Conservation (phyloP, 345 rosid genomes). For the Dipteronia sinensis region DNA sequence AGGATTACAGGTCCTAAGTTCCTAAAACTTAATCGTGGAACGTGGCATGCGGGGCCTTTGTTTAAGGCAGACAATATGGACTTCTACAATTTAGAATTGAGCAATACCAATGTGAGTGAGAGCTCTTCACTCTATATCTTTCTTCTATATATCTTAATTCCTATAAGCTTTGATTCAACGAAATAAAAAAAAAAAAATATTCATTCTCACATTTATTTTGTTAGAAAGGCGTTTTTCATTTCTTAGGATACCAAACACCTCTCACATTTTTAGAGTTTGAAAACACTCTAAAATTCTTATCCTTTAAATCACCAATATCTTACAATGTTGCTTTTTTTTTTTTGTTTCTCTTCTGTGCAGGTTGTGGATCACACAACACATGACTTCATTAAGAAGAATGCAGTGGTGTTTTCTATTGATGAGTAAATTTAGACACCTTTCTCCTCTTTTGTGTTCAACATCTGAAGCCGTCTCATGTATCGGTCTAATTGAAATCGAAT, state of each 20-base stretch:
- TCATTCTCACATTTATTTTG: background rate
- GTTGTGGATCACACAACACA: slow-evolving; percentile 74
- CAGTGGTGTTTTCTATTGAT: slow-evolving; percentile 47
- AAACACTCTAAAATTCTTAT: background rate
- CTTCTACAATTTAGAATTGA: slow-evolving; percentile 84
- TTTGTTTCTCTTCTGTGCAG: slow-evolving; percentile 32
- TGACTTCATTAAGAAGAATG: slow-evolving; percentile 45
- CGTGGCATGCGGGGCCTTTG: slow-evolving; percentile 91
- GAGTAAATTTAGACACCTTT: slow-evolving; percentile 16
- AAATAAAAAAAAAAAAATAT: background rate
- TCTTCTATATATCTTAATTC: background rate
- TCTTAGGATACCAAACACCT: background rate
- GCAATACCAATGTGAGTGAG: slow-evolving; percentile 71
- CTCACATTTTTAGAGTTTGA: background rate
- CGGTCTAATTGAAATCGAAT: background rate
- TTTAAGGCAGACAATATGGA: slow-evolving; percentile 55
- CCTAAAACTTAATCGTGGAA: slow-evolving; percentile 65
- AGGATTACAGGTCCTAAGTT: slow-evolving; percentile 69
- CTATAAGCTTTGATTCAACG: background rate
- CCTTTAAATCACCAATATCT: background rate
- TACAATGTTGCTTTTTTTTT: background rate
- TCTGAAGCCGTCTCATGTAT: slow-evolving; percentile 1
- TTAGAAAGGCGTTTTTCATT: background rate
- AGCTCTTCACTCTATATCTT: background rate
- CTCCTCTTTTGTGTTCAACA: background rate